phyloP scores from a whole-genome alignment of 2,329 filamentous ascomycete species.

The Arachnomyces sp. region DNA sequence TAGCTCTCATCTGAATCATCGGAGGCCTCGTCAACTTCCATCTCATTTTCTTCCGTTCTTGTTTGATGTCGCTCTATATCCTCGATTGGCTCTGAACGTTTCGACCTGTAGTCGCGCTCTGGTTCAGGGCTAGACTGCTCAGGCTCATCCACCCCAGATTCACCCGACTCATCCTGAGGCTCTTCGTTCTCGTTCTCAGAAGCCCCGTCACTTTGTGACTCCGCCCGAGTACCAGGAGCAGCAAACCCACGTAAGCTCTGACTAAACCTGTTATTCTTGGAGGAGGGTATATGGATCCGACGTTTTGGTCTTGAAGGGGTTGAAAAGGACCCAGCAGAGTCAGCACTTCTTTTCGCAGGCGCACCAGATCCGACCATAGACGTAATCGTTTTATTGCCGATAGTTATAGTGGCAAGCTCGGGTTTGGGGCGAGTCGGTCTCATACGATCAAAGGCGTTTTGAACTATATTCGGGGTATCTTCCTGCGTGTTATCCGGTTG shows the following conservation, averaged over 20 bases:
- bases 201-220: slow-evolving; percentile 18
- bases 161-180: slow-evolving; percentile 22
- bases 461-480: slow-evolving; percentile 40
- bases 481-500: slow-evolving; percentile 2
- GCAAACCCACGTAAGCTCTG: slow-evolving; percentile 45
- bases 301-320: slow-evolving; percentile 29
- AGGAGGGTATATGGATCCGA: slow-evolving; percentile 30
- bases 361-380: slow-evolving; percentile 54
- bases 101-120: too few species aligned
- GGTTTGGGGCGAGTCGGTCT: slow-evolving; percentile 52
- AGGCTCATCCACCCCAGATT: slow-evolving; percentile 3
- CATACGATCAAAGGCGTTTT: slow-evolving; percentile 58
- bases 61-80: background rate
- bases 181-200: slow-evolving; percentile 15
- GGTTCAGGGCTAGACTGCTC: slow-evolving; percentile 1
- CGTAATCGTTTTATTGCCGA: slow-evolving; percentile 59
- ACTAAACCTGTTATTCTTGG: slow-evolving; percentile 33
- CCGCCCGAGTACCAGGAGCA: slow-evolving; percentile 41
- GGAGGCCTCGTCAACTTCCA: slow-evolving; percentile 20
- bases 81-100: too few species aligned
- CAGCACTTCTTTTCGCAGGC: slow-evolving; percentile 26
- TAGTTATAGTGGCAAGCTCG: slow-evolving; percentile 65
- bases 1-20: slow-evolving; percentile 31
- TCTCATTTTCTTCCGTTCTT: slow-evolving; percentile 23
- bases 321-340: slow-evolving; percentile 15